A percentile compares a stretch with the other conserved stretches of the same genome.
phyloP scores from a whole-genome alignment of 176 grass and related monocot genomes.

The Hordeum vulgare region MorexV3_pseudomolecules_assembly NC_058519.1:586869297-586869796 shows the following conservation, averaged over 20 bases:
- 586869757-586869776: neutral
- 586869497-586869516: neutral
- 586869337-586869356: constrained; percentile 3
- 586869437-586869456: neutral
- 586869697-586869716: neutral
- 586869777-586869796: neutral
- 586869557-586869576: too few relatives aligned
- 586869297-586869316: neutral
- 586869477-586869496: neutral
- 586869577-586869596: too few relatives aligned
- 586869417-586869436: neutral
- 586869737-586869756: neutral
- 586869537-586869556: too few relatives aligned
- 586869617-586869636: too few relatives aligned
- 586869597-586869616: too few relatives aligned
- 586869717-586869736: constrained; percentile 1
- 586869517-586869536: too few relatives aligned
- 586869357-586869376: constrained; percentile 11
- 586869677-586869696: neutral
- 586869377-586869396: constrained; percentile 15
- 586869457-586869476: neutral
- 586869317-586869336: neutral
- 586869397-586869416: neutral
- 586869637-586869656: too few relatives aligned
- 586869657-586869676: too few relatives aligned